Base-by-base conservation (phyloP, 257 asterid species). In the Gynochthodes officinalis region DNA sequence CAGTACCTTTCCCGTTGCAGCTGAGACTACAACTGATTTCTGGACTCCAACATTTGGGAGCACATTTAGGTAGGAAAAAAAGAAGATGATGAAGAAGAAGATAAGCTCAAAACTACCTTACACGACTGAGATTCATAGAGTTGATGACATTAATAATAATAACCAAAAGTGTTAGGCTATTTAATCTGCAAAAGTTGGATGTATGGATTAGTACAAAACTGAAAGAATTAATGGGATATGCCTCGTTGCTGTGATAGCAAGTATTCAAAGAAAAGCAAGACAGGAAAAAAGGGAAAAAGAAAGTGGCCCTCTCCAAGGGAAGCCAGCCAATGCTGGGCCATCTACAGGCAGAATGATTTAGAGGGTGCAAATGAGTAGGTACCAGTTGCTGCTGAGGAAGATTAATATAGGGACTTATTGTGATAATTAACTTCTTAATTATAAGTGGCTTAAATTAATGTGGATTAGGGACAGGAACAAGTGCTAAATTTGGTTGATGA, bases 1-100 rank as follows among this genome's bases (percentile, higher is more conserved):
- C 11, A 86, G 89, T 83, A 91, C 93, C n/a, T 88, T 89, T 64
- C 91, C 96, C 2, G 86, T 88, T 67, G 89, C 91, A 27, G 75
- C 95, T 16, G 95, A 86, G 78, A 80, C 79, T 7, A 75, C 86
- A 27, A 57, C 86, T 23, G 96, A 86, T 82, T 89, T 89, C 73
- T 88, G 95, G 97, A 78, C 88, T 69, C 93, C 96, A 58, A 81
- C 87, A 63, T 85, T 85, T 10, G 91, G 91, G 21, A 88, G 86
- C 71, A 76, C 80, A 52, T 86, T 89, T 85, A 86, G 88, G 69
- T 91, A 85, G 85, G 30, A 19, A 19, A 60, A 44, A 39, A 18
- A 13, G 33, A 25, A 15, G 28, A 21, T 46, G 48, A 42, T 44
- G 40, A 12, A 10, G 30, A 16, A 12, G 27, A 33, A 40, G n/a